Base-by-base conservation (phyloP, 2,329 filamentous ascomycete species). In the Pseudopyrenochaeta lycopersici region DNA sequence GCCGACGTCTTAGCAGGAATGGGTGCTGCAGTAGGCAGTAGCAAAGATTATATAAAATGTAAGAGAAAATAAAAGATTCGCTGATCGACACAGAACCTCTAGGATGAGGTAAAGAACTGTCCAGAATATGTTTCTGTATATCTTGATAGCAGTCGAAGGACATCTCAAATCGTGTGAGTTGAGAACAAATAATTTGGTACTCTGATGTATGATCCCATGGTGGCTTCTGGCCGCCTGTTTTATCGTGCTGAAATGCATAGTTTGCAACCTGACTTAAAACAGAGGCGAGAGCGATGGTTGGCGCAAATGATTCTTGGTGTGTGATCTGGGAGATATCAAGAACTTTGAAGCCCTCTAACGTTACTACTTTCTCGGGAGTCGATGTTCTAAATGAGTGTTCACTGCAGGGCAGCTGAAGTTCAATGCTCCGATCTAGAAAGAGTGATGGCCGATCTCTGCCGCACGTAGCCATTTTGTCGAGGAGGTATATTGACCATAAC, bases 161-260 rank as follows among this genome's bases (percentile, higher is more conserved):
- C 18, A 36, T 39, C 45, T 54, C 50, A 35, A 49, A 54, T 1
- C 45, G 50, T 6, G 32, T 35, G 10, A 54, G 30, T 35, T 49
- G 50, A 15, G 44, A 54, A 38, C 32, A 45, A 31, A 54, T 54
- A 6, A 20, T 18, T 35, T 54, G 50, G n/a, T 54, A 54, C 27
- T 54, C 50, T 4, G 45, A 54, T 14, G 50, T 49, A 21, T 54
- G 45, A 15, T 49, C 50, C 50, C 50, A 54, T 11, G 50, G 50
- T 15, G 31, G 21, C 45, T 54, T 49, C 15, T 54, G 50, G 11
- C 32, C 44, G 11, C 20, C 29, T 7, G 12, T 29, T 31, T 42
- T 54, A n/a, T 49, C 38, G 4, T 49, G 45, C 23, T 44, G 15
- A 20, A 54, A 54, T 21, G 45, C 43, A 32, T 49, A 49, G 17